Evolutionary conservation across 208 protist genomes (phyloP), one percentile per base, ranked within the genome.

Genomic region (Jaenimonas drosophilae): DNA sequence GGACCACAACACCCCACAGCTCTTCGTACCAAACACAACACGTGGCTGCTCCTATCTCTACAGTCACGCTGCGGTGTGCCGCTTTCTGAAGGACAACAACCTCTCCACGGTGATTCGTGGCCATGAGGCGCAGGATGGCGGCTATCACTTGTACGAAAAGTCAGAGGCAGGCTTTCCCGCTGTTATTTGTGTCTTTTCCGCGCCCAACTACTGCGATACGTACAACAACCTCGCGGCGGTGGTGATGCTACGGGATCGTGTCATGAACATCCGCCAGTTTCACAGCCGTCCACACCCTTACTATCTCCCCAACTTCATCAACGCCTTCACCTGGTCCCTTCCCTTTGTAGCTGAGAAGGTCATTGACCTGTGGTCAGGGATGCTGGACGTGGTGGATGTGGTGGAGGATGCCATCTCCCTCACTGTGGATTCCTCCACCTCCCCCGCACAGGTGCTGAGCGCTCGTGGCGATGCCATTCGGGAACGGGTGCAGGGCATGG

Each of bases 201-300:
- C 95, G 2, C 96, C 96, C 7, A 98, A 98, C 65, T 98, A 98
- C 71, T 95, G 96, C 42, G 97, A 98, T 62, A 91, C 92, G 19
- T 99, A 98, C 68, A 79, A 96, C 54, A 99, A 99, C 71, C 96
- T 96, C 30, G 96, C 72, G 17, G 93, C 94, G 5, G 60, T 96
- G 26, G 54, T 98, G 33, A 64, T 81, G 53, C 87, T 98, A 55
- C 76, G 96, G 40, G 86, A 94, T 39, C 95, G 91, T 30, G 56
- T 97, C 14, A 94, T 98, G 83, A 98, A 97, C 59, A 98, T 98
- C 54, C 76, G 94, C 11, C 96, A 98, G 75, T 98, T 98, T 65
- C 96, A 93, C 44, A 82, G 66, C 45, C 82, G 70, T 38, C 87
- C 78, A 0, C 96, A 98, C 65, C 96, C 97, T 6, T 98, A 98